Evolutionary conservation across 345 rosid genomes (phyloP).

Genomic region (Excoecaria cochinchinensis): DNA sequence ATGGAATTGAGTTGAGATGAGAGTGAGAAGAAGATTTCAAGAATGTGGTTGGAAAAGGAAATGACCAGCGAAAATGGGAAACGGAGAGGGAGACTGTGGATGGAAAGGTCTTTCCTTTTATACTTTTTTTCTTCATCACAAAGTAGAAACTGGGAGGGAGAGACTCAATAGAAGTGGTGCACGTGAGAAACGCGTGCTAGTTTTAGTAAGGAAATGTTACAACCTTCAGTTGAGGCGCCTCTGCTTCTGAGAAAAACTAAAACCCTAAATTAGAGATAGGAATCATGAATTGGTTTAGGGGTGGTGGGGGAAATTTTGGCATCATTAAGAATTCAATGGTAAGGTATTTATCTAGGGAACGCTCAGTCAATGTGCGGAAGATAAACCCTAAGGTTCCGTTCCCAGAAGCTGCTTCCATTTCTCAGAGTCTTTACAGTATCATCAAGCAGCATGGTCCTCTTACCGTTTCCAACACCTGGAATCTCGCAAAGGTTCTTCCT

Average conservation of each 20-base stretch:
- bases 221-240: background rate
- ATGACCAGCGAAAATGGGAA: background rate
- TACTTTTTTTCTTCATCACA: too few relatives aligned
- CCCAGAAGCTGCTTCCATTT: constrained; percentile 75
- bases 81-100: background rate
- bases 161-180: background rate
- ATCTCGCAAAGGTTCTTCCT: constrained; percentile 56
- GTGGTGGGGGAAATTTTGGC: constrained; percentile 11
- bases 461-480: constrained; percentile 74
- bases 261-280: background rate
- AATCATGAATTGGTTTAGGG: constrained; percentile 5
- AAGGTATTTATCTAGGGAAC: constrained; percentile 65
- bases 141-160: too few relatives aligned
- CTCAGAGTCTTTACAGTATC: constrained; percentile 61
- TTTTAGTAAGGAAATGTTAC: background rate
- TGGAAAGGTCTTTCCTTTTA: background rate
- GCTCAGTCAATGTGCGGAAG: constrained; percentile 81
- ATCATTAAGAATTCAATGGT: constrained; percentile 18
- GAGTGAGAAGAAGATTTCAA: too few relatives aligned
- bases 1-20: too few relatives aligned
- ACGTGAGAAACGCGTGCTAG: background rate
- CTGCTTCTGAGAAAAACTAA: background rate
- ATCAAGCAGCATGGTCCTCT: constrained; percentile 75
- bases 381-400: constrained; percentile 89
- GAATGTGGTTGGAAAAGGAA: too few relatives aligned